A percentile compares a stretch with the other conserved stretches of the same genome.
Evolutionary conservation across 768 basidiomycete genomes (phyloP).

Genomic region (Serendipita sp.): DNA sequence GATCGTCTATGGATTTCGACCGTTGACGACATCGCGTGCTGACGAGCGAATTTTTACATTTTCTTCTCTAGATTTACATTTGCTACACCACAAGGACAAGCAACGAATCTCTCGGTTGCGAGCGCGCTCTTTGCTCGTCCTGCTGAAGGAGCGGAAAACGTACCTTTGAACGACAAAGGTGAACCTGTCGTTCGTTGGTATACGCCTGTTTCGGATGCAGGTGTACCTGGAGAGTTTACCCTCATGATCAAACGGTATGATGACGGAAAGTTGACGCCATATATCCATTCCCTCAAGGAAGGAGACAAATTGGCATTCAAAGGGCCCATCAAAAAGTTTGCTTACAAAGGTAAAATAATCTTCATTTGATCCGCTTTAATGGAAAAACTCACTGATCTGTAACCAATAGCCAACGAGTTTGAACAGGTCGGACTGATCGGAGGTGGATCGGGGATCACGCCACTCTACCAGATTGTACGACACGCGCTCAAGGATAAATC

Average conservation of each 20-base stretch:
- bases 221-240: constrained; percentile 54
- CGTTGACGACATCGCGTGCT: neutral
- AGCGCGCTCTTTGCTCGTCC: constrained; percentile 67
- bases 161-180: constrained; percentile 55
- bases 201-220: constrained; percentile 73
- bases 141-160: constrained; percentile 35
- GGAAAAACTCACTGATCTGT: neutral
- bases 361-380: neutral
- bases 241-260: constrained; percentile 80
- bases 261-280: constrained; percentile 64
- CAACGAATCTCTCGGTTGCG: constrained; percentile 61
- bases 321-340: constrained; percentile 78
- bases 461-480: constrained; percentile 64
- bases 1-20: constrained; percentile 7
- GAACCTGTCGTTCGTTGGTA: constrained; percentile 84
- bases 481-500: constrained; percentile 52
- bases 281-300: constrained; percentile 62
- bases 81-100: constrained; percentile 59
- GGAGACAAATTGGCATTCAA: constrained; percentile 78
- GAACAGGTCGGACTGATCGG: constrained; percentile 80
- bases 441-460: constrained; percentile 87
- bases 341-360: constrained; percentile 48
- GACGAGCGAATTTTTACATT: neutral
- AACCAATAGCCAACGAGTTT: constrained; percentile 54
- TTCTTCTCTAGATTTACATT: constrained; percentile 45